Percentiles rank a stretch among this genome's conserved stretches.
phyloP scores from a whole-genome alignment of 1,139 yeast species.

The Lodderomyces margitis region DNA sequence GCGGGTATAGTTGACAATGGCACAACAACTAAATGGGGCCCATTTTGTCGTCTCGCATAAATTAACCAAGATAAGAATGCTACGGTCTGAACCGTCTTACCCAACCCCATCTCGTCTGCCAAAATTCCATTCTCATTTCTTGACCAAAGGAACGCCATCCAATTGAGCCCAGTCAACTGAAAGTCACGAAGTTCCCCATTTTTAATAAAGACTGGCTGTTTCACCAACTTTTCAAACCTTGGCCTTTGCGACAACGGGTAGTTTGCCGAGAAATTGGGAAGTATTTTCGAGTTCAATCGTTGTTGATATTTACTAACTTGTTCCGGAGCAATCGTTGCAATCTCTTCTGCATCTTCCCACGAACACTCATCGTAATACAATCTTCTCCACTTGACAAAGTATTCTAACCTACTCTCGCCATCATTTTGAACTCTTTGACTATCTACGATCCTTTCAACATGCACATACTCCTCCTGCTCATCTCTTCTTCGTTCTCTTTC shows the following conservation, averaged over 20 bases:
- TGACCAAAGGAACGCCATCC: conserved; percentile 99
- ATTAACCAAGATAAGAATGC: conserved; percentile 92
- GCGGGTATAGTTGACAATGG: conserved; percentile 97
- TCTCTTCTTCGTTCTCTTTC: conserved; percentile 84
- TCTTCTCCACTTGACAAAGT: conserved; percentile 91
- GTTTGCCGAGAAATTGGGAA: conserved; percentile 77
- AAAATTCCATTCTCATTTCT: conserved; percentile 95
- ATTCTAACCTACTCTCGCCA: conserved; percentile 65
- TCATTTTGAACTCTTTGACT: conserved; percentile 67
- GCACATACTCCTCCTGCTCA: conserved; percentile 77
- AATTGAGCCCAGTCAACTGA: conserved; percentile 95
- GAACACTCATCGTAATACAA: conserved; percentile 93
- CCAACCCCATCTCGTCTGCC: conserved; percentile 99
- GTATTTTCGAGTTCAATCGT: conserved; percentile 76
- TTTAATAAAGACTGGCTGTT: conserved; percentile 87
- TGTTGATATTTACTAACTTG: conserved; percentile 83
- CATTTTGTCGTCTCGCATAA: conserved; percentile 92
- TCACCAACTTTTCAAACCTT: conserved; percentile 77
- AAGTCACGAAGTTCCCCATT: conserved; percentile 94
- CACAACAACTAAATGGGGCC: conserved; percentile 94
- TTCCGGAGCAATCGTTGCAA: conserved; percentile 79
- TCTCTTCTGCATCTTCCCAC: conserved; percentile 92
- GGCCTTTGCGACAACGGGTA: conserved; percentile 77
- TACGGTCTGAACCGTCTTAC: conserved; percentile 97
- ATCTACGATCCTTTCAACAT: conserved; percentile 87